These are phyloP conservation scores for Sutorius australiensis DNA, from an alignment of 768 basidiomycete species.

Conservation along the genomic window DNA sequence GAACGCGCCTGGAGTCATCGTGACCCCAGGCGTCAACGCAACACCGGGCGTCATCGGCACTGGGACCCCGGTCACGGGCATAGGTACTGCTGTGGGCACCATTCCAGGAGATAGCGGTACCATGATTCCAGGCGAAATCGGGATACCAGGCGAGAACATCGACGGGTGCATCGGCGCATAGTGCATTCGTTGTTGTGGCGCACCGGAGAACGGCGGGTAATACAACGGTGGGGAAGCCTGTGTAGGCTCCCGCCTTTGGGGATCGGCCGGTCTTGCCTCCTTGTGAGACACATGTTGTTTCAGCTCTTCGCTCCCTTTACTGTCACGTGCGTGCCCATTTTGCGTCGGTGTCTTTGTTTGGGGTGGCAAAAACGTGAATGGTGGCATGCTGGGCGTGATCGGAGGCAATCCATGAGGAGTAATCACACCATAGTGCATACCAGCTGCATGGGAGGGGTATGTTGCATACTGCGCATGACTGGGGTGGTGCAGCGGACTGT, in stretches of 20 bases:
- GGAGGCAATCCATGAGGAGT: constrained; percentile 84
- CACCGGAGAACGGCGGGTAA: constrained; percentile 10
- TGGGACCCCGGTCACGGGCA: constrained; percentile 21
- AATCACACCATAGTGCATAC: constrained; percentile 36
- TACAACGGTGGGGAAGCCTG: constrained; percentile 10
- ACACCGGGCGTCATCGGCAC: constrained; percentile 29
- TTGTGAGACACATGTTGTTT: not conserved
- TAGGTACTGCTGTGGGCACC: constrained; percentile 12
- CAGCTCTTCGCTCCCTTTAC: constrained; percentile 1
- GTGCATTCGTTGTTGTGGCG: constrained; percentile 19
- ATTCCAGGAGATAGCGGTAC: constrained; percentile 28
- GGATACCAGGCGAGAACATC: constrained; percentile 31
- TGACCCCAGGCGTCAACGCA: constrained; percentile 52
- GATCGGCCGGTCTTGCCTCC: constrained; percentile 7
- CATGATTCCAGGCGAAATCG: constrained; percentile 31
- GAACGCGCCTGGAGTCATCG: constrained; percentile 72
- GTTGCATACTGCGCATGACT: constrained; percentile 27
- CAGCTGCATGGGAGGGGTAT: constrained; percentile 22
- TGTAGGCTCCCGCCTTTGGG: constrained; percentile 3
- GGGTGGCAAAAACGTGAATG: constrained; percentile 78
- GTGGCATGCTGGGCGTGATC: constrained; percentile 97
- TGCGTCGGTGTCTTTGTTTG: constrained; percentile 29
- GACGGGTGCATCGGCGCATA: constrained; percentile 24
- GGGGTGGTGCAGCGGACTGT: constrained; percentile 32
- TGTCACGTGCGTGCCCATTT: constrained; percentile 8